These are phyloP conservation scores for Vitis cinerea DNA, from an alignment of 164 flowering plant species.

Conservation along the genomic window DNA sequence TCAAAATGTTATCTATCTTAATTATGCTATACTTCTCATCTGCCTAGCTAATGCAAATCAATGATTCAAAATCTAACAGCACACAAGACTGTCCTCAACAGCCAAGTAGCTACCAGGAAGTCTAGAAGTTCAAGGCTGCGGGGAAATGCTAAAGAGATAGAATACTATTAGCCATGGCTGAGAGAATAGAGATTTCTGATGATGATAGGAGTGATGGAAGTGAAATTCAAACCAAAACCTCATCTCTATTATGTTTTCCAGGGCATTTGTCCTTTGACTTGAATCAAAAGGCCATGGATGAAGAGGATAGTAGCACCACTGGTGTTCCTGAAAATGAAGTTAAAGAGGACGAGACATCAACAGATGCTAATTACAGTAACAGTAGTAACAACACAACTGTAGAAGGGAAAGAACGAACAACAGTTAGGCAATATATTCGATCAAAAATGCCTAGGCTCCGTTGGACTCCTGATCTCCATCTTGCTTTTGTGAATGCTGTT, in stretches of 20 bases:
- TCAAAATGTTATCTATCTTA: no score
- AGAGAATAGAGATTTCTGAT: constrained; percentile 15
- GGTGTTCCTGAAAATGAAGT: neutral
- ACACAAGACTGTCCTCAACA: neutral
- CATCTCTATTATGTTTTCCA: neutral
- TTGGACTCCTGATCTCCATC: constrained; percentile 49
- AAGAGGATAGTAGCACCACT: neutral
- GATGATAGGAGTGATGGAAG: constrained; percentile 8
- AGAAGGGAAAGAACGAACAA: constrained; percentile 3
- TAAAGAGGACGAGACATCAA: neutral
- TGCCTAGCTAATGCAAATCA: no score
- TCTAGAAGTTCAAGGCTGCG: neutral
- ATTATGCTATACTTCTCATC: no score
- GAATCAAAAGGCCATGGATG: constrained; percentile 13
- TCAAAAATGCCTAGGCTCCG: constrained; percentile 44
- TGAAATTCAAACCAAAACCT: constrained; percentile 6
- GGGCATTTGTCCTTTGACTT: constrained; percentile 10
- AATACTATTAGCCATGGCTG: neutral
- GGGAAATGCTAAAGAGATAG: neutral
- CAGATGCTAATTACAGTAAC: neutral
- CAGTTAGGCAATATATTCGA: constrained; percentile 36
- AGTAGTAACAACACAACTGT: constrained; percentile 5
- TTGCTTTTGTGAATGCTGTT: constrained; percentile 39
- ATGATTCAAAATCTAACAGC: neutral
- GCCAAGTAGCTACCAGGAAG: neutral